These are phyloP conservation scores for Scutellaria barbata DNA, from an alignment of 257 asterid species.

Conservation along the genomic window DNA sequence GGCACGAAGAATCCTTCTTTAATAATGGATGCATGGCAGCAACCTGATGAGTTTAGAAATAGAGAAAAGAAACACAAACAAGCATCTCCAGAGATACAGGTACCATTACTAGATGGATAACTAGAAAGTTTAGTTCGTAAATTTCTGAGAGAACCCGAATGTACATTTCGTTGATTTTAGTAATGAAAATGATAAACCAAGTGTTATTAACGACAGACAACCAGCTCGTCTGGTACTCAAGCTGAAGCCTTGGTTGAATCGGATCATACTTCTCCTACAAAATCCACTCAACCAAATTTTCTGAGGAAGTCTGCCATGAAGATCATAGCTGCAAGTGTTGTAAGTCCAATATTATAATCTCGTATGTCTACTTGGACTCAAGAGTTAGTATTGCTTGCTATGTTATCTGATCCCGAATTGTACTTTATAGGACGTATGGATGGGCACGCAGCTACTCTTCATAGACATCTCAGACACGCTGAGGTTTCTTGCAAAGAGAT, in stretches of 20 bases:
- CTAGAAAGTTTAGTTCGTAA: not conserved
- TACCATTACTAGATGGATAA: conserved; percentile 30
- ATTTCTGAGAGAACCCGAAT: too few relatives aligned
- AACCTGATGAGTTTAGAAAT: conserved; percentile 38
- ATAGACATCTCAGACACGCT: conserved; percentile 53
- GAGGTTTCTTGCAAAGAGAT: conserved; percentile 49
- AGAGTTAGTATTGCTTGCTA: not conserved
- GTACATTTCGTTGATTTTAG: not conserved
- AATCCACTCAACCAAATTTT: conserved; percentile 45
- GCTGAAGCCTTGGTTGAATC: conserved; percentile 35
- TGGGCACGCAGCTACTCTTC: conserved; percentile 74
- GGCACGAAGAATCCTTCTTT: conserved; percentile 43
- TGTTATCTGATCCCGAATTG: conserved; percentile 28
- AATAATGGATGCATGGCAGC: conserved; percentile 41
- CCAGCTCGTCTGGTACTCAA: conserved; percentile 39
- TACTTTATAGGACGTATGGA: conserved; percentile 63
- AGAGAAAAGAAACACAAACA: conserved; percentile 43
- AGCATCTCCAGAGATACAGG: conserved; percentile 46
- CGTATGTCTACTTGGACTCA: not conserved
- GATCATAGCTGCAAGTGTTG: conserved; percentile 58
- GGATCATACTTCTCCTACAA: conserved; percentile 33
- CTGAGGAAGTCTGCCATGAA: conserved; percentile 52
- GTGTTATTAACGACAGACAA: conserved; percentile 45
- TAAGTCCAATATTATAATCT: conserved; percentile 43
- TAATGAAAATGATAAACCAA: not conserved